Evolutionary conservation across 768 basidiomycete genomes (phyloP).

Genomic region (Termitomyces bulborhizus): DNA sequence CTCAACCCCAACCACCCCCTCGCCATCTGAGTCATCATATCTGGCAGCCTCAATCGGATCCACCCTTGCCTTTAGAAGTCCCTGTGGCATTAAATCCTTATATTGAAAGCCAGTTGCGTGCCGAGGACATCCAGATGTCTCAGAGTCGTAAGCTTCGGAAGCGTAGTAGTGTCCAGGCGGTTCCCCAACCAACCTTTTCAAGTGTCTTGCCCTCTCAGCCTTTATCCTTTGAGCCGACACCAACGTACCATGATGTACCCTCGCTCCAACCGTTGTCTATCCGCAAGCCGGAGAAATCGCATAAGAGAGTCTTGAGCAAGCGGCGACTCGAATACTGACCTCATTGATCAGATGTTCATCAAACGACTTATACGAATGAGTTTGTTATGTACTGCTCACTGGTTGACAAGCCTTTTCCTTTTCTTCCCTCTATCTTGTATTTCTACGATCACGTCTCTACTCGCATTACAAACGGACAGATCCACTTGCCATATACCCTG

Average conservation of each 20-base stretch:
- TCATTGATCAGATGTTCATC: constrained; percentile 10
- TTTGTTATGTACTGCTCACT: not conserved
- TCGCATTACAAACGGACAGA: constrained; percentile 8
- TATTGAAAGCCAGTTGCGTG: constrained; percentile 8
- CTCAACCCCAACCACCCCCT: constrained; percentile 6
- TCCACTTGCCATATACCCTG: constrained; percentile 13
- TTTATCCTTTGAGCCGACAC: constrained; percentile 10
- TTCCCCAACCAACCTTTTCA: constrained; percentile 13
- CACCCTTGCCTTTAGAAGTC: constrained; percentile 5
- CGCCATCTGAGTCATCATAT: constrained; percentile 3
- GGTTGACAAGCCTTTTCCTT: constrained; percentile 6
- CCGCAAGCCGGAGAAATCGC: constrained; percentile 21
- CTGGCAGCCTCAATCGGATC: constrained; percentile 11
- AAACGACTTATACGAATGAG: not conserved
- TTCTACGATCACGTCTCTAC: constrained; percentile 1
- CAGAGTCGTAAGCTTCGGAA: constrained; percentile 23
- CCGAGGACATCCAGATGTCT: constrained; percentile 16
- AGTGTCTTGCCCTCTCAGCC: not conserved
- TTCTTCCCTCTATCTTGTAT: constrained; percentile 8
- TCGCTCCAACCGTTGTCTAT: constrained; percentile 7
- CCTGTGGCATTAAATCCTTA: constrained; percentile 2
- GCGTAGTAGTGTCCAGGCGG: constrained; percentile 13
- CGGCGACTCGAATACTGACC: constrained; percentile 29
- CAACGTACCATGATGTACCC: constrained; percentile 13
- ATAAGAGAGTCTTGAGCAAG: constrained; percentile 39